Evolutionary conservation across 768 basidiomycete species (phyloP).

Genomic region (Tylopilus intermedius): DNA sequence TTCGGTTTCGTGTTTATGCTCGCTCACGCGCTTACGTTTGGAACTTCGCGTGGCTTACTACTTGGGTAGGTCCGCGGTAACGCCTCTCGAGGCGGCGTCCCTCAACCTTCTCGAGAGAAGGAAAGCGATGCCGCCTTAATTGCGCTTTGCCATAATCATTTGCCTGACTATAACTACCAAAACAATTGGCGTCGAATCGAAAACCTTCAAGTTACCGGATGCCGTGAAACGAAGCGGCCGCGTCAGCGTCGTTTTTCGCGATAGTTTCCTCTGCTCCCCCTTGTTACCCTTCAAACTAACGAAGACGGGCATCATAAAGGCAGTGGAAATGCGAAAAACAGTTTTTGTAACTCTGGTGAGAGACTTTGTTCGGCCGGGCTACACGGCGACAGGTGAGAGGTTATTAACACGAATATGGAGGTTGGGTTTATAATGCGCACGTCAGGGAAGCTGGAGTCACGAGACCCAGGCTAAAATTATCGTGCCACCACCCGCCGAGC

Average conservation of each 20-base stretch:
- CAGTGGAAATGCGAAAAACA: not conserved
- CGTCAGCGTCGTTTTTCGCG: conserved; percentile 3
- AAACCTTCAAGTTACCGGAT: conserved; percentile 14
- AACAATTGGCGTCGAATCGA: conserved; percentile 6
- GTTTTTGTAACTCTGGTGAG: not conserved
- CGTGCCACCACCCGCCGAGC: not conserved
- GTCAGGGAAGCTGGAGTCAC: conserved; percentile 3
- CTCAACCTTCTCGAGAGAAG: conserved; percentile 2
- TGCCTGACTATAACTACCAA: conserved; percentile 8
- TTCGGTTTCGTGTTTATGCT: not conserved
- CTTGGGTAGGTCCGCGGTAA: conserved; percentile 15
- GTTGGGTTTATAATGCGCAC: not conserved
- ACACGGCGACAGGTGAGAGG: conserved; percentile 5
- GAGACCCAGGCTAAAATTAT: not conserved
- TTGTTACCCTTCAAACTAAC: not conserved
- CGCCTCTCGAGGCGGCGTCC: conserved; percentile 4
- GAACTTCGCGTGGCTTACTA: not conserved
- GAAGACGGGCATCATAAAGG: not conserved
- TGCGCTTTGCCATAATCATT: conserved; percentile 19
- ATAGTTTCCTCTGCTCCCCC: not conserved
- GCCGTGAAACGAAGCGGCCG: conserved; percentile 16
- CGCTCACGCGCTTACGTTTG: not conserved
- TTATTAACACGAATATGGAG: conserved; percentile 9
- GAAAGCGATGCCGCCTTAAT: conserved; percentile 26
- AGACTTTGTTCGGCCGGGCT: not conserved